Base-by-base conservation (phyloP, 148 eudicot genomes). In the Rhododendron griersonianum region DNA sequence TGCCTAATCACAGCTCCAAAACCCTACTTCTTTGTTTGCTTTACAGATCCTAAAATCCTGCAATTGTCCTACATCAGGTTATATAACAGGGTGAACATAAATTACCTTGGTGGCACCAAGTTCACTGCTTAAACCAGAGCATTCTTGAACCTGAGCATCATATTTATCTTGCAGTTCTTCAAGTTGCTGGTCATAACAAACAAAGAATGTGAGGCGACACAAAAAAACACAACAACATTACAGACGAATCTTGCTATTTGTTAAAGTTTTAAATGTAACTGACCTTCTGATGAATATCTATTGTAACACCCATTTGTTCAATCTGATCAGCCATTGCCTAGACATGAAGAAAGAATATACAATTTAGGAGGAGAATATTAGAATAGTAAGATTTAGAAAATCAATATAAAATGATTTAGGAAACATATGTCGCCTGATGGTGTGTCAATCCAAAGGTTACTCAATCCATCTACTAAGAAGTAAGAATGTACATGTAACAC, bases 311-410 rank as follows among this genome's bases (percentile, higher is more conserved):
- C 96, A 95, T 93, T 83, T 92, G 96, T 87, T 94, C 95, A 88
- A 95, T 94, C 88, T 94, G 94, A 84, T 95, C 98, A 9, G 94
- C 88, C 98, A 95, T 95, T 84, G 95, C 92, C 98, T 95, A 84
- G 23, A 84, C 47, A 87, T 30, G 39, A 44, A 33, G 76, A 78
- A 51, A 7, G 5, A 84, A 50, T 6, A 84, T 47, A 16, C 1
- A 14, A 25, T 19, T 3, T 53, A 76, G 41, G 30, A 51, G 7
- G 23, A 35, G 61, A 47, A 48, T 13, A 16, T 28, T 33, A 51
- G 11, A 84, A 2, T 1, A 14, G 51, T 69, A 71, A 8, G 18
- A 10, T 47, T 44, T 30, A 45, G 37, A 65, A 25, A 44, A n/a
- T 45, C 77, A 82, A 18, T 15, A 25, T 33, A 10, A 15, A 63